Evolutionary conservation across 441 rosid genomes (phyloP).

Genomic region (Biscutella laevigata): DNA sequence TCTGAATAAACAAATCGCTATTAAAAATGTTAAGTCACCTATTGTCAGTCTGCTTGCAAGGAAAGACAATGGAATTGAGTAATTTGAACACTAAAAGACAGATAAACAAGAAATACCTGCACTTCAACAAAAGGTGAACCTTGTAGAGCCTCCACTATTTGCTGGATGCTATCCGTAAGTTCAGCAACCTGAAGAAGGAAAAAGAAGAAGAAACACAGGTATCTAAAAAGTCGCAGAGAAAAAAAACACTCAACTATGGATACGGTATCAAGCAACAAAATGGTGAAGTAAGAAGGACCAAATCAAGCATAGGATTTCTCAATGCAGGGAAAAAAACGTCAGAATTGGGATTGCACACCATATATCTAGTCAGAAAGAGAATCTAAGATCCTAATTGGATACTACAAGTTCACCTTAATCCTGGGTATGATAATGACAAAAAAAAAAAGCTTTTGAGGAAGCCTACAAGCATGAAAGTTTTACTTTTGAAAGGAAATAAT

Average conservation of each 20-base stretch:
- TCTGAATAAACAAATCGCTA: background rate
- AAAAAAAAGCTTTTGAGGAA: background rate
- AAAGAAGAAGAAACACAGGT: conserved; percentile 5
- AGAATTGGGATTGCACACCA: too few species aligned
- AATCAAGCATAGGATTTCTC: too few species aligned
- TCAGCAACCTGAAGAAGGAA: conserved; percentile 43
- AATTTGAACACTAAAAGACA: background rate
- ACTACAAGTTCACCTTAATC: background rate
- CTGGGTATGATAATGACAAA: background rate
- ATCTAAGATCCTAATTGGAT: background rate
- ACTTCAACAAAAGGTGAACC: conserved; percentile 55
- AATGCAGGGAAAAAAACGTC: too few species aligned
- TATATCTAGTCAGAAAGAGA: too few species aligned
- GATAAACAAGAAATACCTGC: conserved; percentile 40
- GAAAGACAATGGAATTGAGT: background rate
- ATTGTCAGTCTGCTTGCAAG: background rate
- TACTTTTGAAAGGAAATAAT: background rate
- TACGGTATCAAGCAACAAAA: background rate
- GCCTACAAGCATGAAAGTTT: background rate
- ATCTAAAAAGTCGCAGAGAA: conserved; percentile 12
- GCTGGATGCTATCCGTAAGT: conserved; percentile 51
- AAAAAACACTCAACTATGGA: too few species aligned
- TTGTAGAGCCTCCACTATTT: conserved; percentile 62
- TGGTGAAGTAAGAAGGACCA: too few species aligned
- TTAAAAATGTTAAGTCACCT: background rate